phyloP scores from a whole-genome alignment of 163 green algal genomes.

The Prototheca stagnorum region DNA sequence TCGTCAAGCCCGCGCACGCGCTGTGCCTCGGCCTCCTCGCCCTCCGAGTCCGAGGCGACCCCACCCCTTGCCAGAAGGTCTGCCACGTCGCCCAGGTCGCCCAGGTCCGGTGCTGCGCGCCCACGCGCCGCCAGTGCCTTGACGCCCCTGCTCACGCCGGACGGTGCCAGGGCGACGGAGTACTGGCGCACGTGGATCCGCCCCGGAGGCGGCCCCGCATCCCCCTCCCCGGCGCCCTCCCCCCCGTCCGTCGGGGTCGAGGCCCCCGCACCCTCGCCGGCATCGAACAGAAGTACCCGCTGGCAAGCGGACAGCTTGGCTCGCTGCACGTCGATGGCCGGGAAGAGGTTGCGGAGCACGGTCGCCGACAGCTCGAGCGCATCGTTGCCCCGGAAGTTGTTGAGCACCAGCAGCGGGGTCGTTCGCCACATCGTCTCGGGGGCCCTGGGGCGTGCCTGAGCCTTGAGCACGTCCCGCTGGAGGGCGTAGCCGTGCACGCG shows the following conservation, averaged over 20 bases:
- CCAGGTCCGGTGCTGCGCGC: slow-evolving; percentile 66
- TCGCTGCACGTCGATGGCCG: slow-evolving; percentile 72
- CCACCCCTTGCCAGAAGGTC: slow-evolving; percentile 73
- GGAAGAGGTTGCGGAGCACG: slow-evolving; percentile 92
- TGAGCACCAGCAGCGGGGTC: slow-evolving; percentile 87
- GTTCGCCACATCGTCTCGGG: slow-evolving; percentile 19
- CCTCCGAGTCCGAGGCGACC: slow-evolving; percentile 79
- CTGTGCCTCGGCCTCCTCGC: slow-evolving; percentile 62
- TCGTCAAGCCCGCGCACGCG: slow-evolving; percentile 41
- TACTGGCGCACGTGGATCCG: slow-evolving; percentile 65
- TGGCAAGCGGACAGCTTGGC: slow-evolving; percentile 31
- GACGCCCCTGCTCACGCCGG: slow-evolving; percentile 62
- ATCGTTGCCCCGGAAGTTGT: slow-evolving; percentile 62
- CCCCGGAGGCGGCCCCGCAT: neutral
- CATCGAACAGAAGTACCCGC: slow-evolving; percentile 69
- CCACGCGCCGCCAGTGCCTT: slow-evolving; percentile 43
- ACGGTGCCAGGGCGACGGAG: slow-evolving; percentile 45
- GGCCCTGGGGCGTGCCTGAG: slow-evolving; percentile 43
- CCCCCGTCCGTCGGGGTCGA: neutral
- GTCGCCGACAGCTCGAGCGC: slow-evolving; percentile 59
- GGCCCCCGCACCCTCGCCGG: slow-evolving; percentile 40
- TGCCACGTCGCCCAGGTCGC: slow-evolving; percentile 55
- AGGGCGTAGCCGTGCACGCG: slow-evolving; percentile 69
- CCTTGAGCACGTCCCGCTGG: slow-evolving; percentile 54
- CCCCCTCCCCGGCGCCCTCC: neutral